Evolutionary conservation across 2,329 filamentous ascomycete species (phyloP).

Genomic region (Talaromyces piceae): DNA sequence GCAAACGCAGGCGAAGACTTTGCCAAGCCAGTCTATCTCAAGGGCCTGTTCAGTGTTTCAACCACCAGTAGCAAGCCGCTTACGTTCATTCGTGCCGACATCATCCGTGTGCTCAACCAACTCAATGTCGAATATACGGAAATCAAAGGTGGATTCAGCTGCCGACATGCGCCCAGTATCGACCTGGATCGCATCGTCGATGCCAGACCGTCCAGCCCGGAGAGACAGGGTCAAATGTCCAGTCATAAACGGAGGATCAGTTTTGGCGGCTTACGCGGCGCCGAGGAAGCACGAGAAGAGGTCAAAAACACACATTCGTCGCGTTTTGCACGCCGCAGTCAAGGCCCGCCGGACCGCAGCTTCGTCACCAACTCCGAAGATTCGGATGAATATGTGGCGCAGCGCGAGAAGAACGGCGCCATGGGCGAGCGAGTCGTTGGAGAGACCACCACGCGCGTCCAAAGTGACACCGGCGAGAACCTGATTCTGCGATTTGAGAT

Average conservation of each 20-base stretch:
- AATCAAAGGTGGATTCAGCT: constrained; percentile 89
- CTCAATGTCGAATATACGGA: constrained; percentile 86
- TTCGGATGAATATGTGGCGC: constrained; percentile 64
- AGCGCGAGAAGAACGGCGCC: constrained; percentile 37
- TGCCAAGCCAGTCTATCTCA: constrained; percentile 83
- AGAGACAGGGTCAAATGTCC: constrained; percentile 39
- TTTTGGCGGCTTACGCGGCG: constrained; percentile 63
- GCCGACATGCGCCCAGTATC: constrained; percentile 81
- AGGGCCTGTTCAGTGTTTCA: constrained; percentile 93
- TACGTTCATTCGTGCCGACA: constrained; percentile 74
- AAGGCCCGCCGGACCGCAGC: constrained; percentile 55
- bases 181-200: constrained; percentile 70
- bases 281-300: constrained; percentile 61
- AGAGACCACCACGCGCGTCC: constrained; percentile 86
- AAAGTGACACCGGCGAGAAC: constrained; percentile 77
- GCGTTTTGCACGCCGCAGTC: constrained; percentile 38
- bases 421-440: constrained; percentile 59
- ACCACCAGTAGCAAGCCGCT: constrained; percentile 92
- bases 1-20: constrained; percentile 61
- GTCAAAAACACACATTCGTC: constrained; percentile 42
- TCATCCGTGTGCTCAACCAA: constrained; percentile 80
- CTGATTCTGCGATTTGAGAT: constrained; percentile 90
- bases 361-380: constrained; percentile 79
- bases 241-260: constrained; percentile 73
- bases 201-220: constrained; percentile 50